Conservation (phyloP, 192 early-diverging fungal genomes). For the Rhizoclosmatium globosum region DNA sequence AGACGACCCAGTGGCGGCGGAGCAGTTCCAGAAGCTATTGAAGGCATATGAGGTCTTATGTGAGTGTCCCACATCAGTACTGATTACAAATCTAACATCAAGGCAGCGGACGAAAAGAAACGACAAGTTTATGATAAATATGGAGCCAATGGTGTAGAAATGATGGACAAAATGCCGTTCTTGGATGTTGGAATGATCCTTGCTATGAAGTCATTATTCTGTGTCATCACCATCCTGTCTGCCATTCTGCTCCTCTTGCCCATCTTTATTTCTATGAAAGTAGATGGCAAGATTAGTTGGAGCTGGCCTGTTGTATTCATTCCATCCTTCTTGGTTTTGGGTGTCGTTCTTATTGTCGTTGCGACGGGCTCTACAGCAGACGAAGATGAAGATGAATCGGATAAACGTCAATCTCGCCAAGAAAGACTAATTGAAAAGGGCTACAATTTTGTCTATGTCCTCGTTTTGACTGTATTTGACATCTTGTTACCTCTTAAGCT, state of each 20-base stretch:
- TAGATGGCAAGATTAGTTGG: slow-evolving; percentile 79
- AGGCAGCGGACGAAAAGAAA: slow-evolving; percentile 67
- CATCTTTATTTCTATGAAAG: slow-evolving; percentile 76
- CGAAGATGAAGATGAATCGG: slow-evolving; percentile 55
- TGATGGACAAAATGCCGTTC: slow-evolving; percentile 56
- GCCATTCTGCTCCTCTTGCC: slow-evolving; percentile 83
- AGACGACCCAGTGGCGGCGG: slow-evolving; percentile 44
- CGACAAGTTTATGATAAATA: slow-evolving; percentile 91
- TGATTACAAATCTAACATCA: slow-evolving; percentile 56
- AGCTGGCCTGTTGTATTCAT: slow-evolving; percentile 77
- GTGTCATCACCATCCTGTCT: slow-evolving; percentile 43
- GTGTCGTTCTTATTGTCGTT: slow-evolving; percentile 55
- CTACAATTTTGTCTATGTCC: slow-evolving; percentile 47
- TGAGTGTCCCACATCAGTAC: slow-evolving; percentile 40
- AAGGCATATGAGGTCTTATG: slow-evolving; percentile 85
- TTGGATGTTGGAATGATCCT: slow-evolving; percentile 56
- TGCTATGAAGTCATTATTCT: slow-evolving; percentile 51
- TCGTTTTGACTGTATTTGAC: slow-evolving; percentile 77
- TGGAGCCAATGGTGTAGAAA: slow-evolving; percentile 58
- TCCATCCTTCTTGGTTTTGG: slow-evolving; percentile 80
- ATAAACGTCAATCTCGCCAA: slow-evolving; percentile 45
- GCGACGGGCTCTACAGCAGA: slow-evolving; percentile 29
- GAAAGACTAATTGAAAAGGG: slow-evolving; percentile 23
- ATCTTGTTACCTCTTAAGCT: slow-evolving; percentile 76
- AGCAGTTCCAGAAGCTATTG: slow-evolving; percentile 87